A percentile compares a stretch with the other conserved stretches of the same genome.
phyloP scores from a whole-genome alignment of 2,329 filamentous ascomycete species.

The Alternaria longipes region DNA sequence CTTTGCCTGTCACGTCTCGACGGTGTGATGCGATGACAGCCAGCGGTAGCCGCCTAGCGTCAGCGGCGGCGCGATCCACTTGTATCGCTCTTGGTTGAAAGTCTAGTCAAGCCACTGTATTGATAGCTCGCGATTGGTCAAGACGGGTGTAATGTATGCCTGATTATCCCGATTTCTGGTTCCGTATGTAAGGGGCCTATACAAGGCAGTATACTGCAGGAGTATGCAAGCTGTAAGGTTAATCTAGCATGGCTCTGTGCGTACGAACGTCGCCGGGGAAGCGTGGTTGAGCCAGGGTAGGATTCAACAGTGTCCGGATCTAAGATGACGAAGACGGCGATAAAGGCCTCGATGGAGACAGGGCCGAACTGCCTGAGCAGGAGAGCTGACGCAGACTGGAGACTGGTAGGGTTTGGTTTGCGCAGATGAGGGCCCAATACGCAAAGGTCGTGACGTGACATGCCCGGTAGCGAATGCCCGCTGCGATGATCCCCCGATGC shows the following conservation, averaged over 20 bases:
- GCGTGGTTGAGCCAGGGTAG: constrained; percentile 32
- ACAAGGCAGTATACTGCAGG: constrained; percentile 28
- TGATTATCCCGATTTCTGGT: constrained; percentile 14
- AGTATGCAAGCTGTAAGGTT: constrained; percentile 28
- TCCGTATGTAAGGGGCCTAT: constrained; percentile 27
- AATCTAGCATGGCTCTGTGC: constrained; percentile 43
- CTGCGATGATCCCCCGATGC: constrained; percentile 17
- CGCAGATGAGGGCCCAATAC: constrained; percentile 18
- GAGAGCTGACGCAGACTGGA: constrained; percentile 30
- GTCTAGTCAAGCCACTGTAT: constrained; percentile 13
- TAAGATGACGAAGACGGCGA: constrained; percentile 36
- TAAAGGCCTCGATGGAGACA: constrained; percentile 31
- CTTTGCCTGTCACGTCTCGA: constrained; percentile 31
- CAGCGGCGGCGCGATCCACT: constrained; percentile 32
- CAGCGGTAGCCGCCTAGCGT: constrained; percentile 41
- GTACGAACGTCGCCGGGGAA: constrained; percentile 42
- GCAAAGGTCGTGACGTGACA: constrained; percentile 21
- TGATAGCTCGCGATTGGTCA: constrained; percentile 3
- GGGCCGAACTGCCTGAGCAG: constrained; percentile 35
- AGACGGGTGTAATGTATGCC: constrained; percentile 13
- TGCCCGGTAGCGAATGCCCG: constrained; percentile 16
- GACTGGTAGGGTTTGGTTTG: constrained; percentile 20
- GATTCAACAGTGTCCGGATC: constrained; percentile 28
- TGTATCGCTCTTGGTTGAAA: constrained; percentile 19
- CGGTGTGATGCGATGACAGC: constrained; percentile 31